Evolutionary conservation across 129 eudicot genomes (phyloP).

Genomic region (Lactuca sativa): DNA sequence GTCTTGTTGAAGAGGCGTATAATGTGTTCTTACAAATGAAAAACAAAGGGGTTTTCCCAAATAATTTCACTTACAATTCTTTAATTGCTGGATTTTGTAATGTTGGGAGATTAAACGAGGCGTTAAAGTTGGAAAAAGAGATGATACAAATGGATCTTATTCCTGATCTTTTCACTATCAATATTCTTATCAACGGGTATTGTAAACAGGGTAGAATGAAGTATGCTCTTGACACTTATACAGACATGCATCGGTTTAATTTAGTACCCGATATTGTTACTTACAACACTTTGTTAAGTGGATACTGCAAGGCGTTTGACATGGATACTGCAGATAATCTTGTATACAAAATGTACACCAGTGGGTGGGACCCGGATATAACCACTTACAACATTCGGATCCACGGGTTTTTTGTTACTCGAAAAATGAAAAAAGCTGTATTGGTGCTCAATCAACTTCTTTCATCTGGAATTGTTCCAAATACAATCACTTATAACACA

Average conservation of each 20-base stretch:
- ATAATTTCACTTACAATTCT: constrained; percentile 79
- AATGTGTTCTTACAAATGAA: constrained; percentile 56
- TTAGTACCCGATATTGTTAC: constrained; percentile 73
- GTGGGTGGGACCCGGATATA: constrained; percentile 78
- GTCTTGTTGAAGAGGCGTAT: constrained; percentile 65
- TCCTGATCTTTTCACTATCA: constrained; percentile 68
- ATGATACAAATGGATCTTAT: constrained; percentile 73
- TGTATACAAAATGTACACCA: constrained; percentile 49
- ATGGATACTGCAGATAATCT: constrained; percentile 62
- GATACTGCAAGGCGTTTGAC: constrained; percentile 77
- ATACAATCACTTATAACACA: constrained; percentile 82
- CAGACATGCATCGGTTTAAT: constrained; percentile 54
- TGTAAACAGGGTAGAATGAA: constrained; percentile 86
- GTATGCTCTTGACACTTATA: constrained; percentile 57
- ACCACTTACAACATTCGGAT: constrained; percentile 81
- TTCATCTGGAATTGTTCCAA: constrained; percentile 70
- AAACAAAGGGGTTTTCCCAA: constrained; percentile 67
- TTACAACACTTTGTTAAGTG: constrained; percentile 81
- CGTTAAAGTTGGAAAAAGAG: constrained; percentile 67
- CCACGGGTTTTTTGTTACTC: constrained; percentile 63
- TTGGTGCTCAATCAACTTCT: constrained; percentile 74
- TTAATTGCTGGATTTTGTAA: constrained; percentile 71
- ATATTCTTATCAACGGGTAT: constrained; percentile 75
- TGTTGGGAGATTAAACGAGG: constrained; percentile 48
- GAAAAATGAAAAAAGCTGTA: constrained; percentile 60